Evolutionary conservation across 2,329 filamentous ascomycete species (phyloP).

Genomic region (Trichophyton schoenleinii): DNA sequence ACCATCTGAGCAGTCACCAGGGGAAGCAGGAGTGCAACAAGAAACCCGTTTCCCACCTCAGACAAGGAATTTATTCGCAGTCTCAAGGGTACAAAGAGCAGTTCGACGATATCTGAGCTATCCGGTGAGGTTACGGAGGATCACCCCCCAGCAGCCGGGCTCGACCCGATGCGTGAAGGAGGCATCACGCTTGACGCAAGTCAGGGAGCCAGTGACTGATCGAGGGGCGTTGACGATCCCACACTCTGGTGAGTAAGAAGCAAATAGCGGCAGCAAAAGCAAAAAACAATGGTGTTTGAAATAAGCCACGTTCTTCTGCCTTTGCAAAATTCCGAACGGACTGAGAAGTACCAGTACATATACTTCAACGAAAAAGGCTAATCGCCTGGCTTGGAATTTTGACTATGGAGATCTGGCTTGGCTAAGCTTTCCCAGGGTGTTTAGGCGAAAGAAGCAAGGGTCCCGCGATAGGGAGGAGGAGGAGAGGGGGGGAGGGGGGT

Average conservation of each 20-base stretch:
- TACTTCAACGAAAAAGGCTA: not conserved
- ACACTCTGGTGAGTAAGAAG: not conserved
- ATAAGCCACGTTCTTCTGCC: not conserved
- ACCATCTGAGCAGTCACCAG: not conserved
- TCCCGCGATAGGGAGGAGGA: too few species aligned
- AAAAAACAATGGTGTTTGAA: not conserved
- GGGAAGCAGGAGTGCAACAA: too few species aligned
- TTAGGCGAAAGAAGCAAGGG: constrained; percentile 1
- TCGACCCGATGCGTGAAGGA: not conserved
- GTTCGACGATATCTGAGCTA: not conserved
- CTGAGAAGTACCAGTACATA: not conserved
- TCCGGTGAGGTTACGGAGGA: not conserved
- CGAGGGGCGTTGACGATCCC: not conserved
- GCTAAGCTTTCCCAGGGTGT: constrained; percentile 5
- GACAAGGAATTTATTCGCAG: not conserved
- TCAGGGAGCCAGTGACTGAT: not conserved
- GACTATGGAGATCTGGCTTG: constrained; percentile 3
- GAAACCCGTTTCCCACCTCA: not conserved
- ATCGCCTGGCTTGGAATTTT: not conserved
- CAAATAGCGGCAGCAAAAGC: not conserved
- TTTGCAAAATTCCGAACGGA: not conserved
- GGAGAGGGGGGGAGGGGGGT: too few species aligned
- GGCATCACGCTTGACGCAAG: not conserved
- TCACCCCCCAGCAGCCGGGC: not conserved
- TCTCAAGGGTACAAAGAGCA: not conserved